Evolutionary conservation across 2,329 filamentous ascomycete species (phyloP), one percentile per base, ranked within the genome.

Genomic region (Hypoxylon sp.): DNA sequence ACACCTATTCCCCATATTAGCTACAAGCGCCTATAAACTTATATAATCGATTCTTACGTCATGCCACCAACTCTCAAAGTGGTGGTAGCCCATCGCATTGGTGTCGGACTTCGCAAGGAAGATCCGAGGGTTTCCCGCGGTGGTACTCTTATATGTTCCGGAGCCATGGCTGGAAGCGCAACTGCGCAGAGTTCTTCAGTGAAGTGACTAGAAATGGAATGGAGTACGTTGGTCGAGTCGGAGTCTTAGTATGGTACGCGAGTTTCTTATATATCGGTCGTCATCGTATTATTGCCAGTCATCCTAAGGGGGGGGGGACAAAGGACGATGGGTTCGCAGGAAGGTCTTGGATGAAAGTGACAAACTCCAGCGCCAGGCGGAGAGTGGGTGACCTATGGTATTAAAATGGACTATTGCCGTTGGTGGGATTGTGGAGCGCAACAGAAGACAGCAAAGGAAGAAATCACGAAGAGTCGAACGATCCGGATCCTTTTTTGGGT

Each of bases 51-150:
- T 46, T 48, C 67, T 20, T 70, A 88, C 85, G 89, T 91, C 88
- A 91, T 99, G 71, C 95, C 95, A 70, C 91, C 93, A 41, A 99
- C 91, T 73, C 90, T 92, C 64, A 99, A 80, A 19, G 94, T 97
- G 30, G 95, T 98, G 11, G 92, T 97, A 39, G 92, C 92, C 88
- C 96, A 91, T 75, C 90, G 88, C 63, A 85, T 80, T 34, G 84
- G 83, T 30, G 56, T 65, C 30, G 78, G 74, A 54, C 76, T 75
- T 28, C 72, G 73, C 19, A 80, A 70, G 13, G 74, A 75, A 32
- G 73, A 70, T 34, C 65, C 68, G 26, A 62, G 28, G 44, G 70
- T 46, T 6, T 75, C 81, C 76, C 76, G 76, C 47, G 77, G 70
- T 26, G 84, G 82, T 60, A 87, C 77, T 60, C 79, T 76, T 65